These are phyloP conservation scores for Diaporthe australafricana DNA, from an alignment of 2,329 filamentous ascomycete genomes.

Conservation along the genomic window DNA sequence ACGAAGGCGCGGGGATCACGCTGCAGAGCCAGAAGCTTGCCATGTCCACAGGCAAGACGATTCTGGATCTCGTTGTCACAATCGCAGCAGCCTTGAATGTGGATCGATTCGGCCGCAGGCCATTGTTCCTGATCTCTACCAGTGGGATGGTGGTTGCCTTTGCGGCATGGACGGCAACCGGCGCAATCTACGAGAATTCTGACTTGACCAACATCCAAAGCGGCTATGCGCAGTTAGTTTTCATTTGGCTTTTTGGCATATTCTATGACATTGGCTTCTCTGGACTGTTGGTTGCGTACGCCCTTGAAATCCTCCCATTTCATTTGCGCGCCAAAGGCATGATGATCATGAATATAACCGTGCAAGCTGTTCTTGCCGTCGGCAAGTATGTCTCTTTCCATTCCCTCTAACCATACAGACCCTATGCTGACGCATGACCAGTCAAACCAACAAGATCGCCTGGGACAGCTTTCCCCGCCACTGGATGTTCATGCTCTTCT, in stretches of 20 bases:
- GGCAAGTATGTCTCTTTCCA: conserved; percentile 62
- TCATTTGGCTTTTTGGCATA: conserved; percentile 69
- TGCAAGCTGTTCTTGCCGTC: conserved; percentile 71
- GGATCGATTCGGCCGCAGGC: conserved; percentile 60
- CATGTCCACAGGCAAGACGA: conserved; percentile 61
- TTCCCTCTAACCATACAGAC: fast-evolving
- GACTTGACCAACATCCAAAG: conserved; percentile 49
- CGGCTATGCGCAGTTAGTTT: conserved; percentile 66
- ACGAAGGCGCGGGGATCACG: conserved; percentile 68
- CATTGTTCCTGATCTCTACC: conserved; percentile 60
- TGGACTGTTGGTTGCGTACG: conserved; percentile 67
- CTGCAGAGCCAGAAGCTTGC: conserved; percentile 64
- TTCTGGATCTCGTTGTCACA: conserved; percentile 66
- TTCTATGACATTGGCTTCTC: conserved; percentile 72
- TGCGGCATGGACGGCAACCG: conserved; percentile 59
- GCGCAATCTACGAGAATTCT: conserved; percentile 61
- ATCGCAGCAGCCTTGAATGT: conserved; percentile 61
- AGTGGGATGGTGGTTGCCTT: conserved; percentile 61
- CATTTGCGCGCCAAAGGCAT: conserved; percentile 68
- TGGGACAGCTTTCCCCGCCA: conserved; percentile 69
- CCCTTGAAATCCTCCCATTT: conserved; percentile 70
- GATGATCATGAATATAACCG: conserved; percentile 73
- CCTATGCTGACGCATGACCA: conserved; percentile 41
- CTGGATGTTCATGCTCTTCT: conserved; percentile 76
- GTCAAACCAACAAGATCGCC: conserved; percentile 73